Conservation (phyloP, 2,329 filamentous ascomycete species). For the Hypocrella siamensis region DNA sequence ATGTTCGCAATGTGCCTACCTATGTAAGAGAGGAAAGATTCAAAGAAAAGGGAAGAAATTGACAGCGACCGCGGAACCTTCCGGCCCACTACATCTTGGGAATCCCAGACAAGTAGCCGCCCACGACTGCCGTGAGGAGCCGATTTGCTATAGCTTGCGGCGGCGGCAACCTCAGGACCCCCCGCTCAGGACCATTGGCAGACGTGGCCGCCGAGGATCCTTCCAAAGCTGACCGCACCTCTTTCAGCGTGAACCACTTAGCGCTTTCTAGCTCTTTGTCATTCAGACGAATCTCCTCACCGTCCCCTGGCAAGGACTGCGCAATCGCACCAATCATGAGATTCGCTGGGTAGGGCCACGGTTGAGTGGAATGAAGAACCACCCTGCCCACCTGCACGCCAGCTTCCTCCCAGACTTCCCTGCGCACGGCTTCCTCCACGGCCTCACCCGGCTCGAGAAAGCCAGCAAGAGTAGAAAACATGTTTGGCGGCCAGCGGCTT, state of each 20-base stretch:
- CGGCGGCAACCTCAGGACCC: slow-evolving; percentile 65
- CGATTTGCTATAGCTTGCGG: slow-evolving; percentile 85
- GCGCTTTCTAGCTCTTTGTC: slow-evolving; percentile 86
- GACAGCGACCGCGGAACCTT: no score
- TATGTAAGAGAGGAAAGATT: no score
- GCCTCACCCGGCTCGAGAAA: slow-evolving; percentile 79
- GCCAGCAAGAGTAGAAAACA: slow-evolving; percentile 80
- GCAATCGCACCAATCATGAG: slow-evolving; percentile 81
- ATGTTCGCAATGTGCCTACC: no score
- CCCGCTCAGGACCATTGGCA: slow-evolving; percentile 56
- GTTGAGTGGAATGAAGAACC: slow-evolving; percentile 69
- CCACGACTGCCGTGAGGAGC: slow-evolving; percentile 63
- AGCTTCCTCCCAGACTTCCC: slow-evolving; percentile 78
- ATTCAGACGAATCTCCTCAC: slow-evolving; percentile 71
- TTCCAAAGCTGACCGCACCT: slow-evolving; percentile 60
- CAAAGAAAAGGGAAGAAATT: no score
- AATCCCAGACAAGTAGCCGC: slow-evolving; percentile 48
- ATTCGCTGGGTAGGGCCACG: slow-evolving; percentile 75
- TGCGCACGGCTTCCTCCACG: slow-evolving; percentile 67
- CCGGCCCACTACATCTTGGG: slow-evolving; percentile 31
- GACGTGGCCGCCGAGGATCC: slow-evolving; percentile 48
- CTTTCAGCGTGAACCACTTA: slow-evolving; percentile 72
- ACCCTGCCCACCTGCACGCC: slow-evolving; percentile 64
- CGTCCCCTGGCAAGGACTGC: slow-evolving; percentile 55
- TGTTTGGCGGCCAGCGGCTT: slow-evolving; percentile 67